Evolutionary conservation across 1,284 basidiomycete species (phyloP), one percentile per base, ranked within the genome.

Genomic region (Flammula alnicola): DNA sequence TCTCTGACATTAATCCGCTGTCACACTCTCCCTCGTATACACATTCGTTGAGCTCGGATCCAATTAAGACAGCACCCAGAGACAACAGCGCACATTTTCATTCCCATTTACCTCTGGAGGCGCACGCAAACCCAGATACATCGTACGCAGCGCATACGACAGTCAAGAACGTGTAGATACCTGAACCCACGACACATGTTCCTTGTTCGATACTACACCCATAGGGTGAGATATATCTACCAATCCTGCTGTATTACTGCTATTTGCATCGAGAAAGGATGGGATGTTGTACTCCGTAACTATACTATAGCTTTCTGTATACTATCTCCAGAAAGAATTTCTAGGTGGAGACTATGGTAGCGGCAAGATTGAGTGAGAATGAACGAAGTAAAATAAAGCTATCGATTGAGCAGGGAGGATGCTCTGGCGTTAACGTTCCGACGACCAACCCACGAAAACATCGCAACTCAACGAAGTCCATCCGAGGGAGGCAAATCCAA

Each of bases 361-460:
- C 5, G 36, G 36, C 17, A 19, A 37, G 8, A 20, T 37, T 22
- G 19, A 37, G 36, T 37, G 36, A 23, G 36, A 37, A 23, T 6
- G 36, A 11, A 32, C 20, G 30, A 32, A 20, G 8, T 14, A 19
- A 22, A 11, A 7, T 14, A 14, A 31, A 42, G 40, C 4, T 42
- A 19, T 42, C 40, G 26, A 31, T 42, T 31, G 26, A 31, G 19
- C 40, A 19, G 31, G 17, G 26, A 42, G 29, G 29, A 25, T 29
- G 31, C 4, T 16, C 14, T 2, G 10, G 5, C 5, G 5, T 5
- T 5, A 39, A 19, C 7, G 29, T 11, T 12, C 19, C 20, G 23
- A 23, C 4, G 25, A 33, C 10, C 41, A 31, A 44, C 43, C 43
- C 43, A 44, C 43, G 43, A 44, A 44, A 44, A 44, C 32, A 20